Base-by-base conservation (phyloP, 163 green algal species). In the Volvox carteri region DNA sequence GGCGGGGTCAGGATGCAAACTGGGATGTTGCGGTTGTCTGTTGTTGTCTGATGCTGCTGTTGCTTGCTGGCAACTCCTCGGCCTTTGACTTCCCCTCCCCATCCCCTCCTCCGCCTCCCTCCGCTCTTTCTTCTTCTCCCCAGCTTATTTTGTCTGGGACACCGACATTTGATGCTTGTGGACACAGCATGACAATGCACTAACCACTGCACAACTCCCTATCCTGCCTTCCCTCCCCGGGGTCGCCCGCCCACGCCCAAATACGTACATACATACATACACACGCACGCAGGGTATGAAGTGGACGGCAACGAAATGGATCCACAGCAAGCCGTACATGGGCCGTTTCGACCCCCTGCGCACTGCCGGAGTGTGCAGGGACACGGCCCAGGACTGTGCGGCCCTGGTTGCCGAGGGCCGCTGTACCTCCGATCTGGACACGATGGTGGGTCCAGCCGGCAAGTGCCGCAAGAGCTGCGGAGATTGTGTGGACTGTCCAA, bases 241-340 rank as follows among this genome's bases (percentile, higher is more conserved):
- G n/a, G n/a, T n/a, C n/a, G n/a, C n/a, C n/a, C n/a, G n/a, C n/a
- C n/a, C n/a, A n/a, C n/a, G n/a, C n/a, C n/a, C n/a, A n/a, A n/a
- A n/a, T n/a, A n/a, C n/a, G n/a, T n/a, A n/a, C n/a, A n/a, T n/a
- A n/a, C n/a, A n/a, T n/a, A n/a, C n/a, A n/a, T n/a, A n/a, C n/a
- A n/a, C n/a, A n/a, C n/a, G n/a, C n/a, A n/a, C n/a, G 54, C 74
- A 88, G 77, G 91, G 91, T n/a, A 90, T 73, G 23, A 95, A 95
- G 87, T 95, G 92, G 92, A 93, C 91, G 0, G 90, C 90, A 23
- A 95, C 93, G 37, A 94, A 93, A 70, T 95, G 93, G 93, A 91
- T 95, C 50, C 93, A 95, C 79, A 92, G 87, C 74, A 90, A 92
- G 50, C 4, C 56, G 11, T 94, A 92, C 75, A 80, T 87, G 78